phyloP scores from a whole-genome alignment of 768 basidiomycete species.

The Lenzites betulinus region DNA sequence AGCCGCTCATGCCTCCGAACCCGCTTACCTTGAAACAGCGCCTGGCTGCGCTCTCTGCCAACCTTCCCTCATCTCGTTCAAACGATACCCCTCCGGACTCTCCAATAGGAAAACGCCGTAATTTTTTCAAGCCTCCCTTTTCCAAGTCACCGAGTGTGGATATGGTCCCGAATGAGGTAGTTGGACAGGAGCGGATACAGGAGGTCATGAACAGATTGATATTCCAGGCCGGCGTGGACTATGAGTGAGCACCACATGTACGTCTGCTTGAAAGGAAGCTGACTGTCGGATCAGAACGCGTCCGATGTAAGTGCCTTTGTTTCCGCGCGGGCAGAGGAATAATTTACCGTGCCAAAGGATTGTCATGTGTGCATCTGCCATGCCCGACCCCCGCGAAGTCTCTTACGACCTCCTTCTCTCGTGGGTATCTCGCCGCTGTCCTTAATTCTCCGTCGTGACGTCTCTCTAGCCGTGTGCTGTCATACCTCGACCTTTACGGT shows the following conservation, averaged over 20 bases:
- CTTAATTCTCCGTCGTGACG: constrained; percentile 15
- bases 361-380: constrained; percentile 76
- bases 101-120: constrained; percentile 33
- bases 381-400: constrained; percentile 77
- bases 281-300: constrained; percentile 57
- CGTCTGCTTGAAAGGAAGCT: constrained; percentile 4
- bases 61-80: constrained; percentile 37
- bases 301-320: constrained; percentile 65
- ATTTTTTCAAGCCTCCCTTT: constrained; percentile 56
- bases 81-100: constrained; percentile 31
- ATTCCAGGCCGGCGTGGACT: constrained; percentile 89
- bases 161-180: constrained; percentile 26
- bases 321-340: not conserved
- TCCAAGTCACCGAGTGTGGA: constrained; percentile 37
- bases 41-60: constrained; percentile 61
- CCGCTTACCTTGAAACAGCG: constrained; percentile 61
- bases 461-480: constrained; percentile 62
- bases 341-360: constrained; percentile 51
- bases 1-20: constrained; percentile 19
- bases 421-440: constrained; percentile 45
- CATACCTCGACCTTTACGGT: constrained; percentile 84
- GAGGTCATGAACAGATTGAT: constrained; percentile 72
- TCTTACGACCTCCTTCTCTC: constrained; percentile 76
- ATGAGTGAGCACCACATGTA: constrained; percentile 58
- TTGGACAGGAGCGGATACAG: constrained; percentile 51